Evolutionary conservation across 768 basidiomycete species (phyloP), one percentile per base, ranked within the genome.

Genomic region (Saitozyma podzolica): DNA sequence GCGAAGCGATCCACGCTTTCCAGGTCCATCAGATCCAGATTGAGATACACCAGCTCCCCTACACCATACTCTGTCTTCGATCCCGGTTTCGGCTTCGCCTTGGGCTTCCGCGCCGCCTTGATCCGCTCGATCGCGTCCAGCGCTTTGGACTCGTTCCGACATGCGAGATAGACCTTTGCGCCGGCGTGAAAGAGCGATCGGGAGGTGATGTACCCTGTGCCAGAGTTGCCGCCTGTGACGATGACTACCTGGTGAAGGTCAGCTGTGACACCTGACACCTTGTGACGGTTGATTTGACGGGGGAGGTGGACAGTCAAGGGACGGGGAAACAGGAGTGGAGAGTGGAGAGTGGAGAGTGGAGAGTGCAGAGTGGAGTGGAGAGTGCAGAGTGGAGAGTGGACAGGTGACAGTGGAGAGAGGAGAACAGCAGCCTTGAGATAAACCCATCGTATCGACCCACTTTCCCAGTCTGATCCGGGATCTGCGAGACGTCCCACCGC

Each of bases 161-260:
- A 71, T 10, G 74, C 74, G 20, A 76, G 53, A 42, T 76, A 76
- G 5, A 76, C 72, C 40, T 58, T 73, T 1, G 74, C 72, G 0
- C 70, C 72, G 17, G 65, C 56, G 29, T 66, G 65, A 51, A 73
- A 76, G 1, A 73, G 52, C 13, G 72, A 64, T 43, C 63, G 58
- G 47, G 64, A 61, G 7, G 72, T 73, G 16, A 61, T 62, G 49
- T 69, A 72, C 9, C 74, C 74, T 14, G 66, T 72, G 0, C 74
- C 74, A 13, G 59, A 62, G 52, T 76, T 76, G 6, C 72, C 74
- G 2, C 74, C 74, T 17, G 74, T 76, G 10, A 76, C 68, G 11
- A 76, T 39, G 40, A 71, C 57, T 9, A 73, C 59, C 73, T 74
- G 43, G 39, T 41, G 39, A 9, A 14, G 11, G 11, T 39, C 13